phyloP scores from a whole-genome alignment of 371 early-diverging fungal species.

The Amoeboaphelidium protococcarum region DNA sequence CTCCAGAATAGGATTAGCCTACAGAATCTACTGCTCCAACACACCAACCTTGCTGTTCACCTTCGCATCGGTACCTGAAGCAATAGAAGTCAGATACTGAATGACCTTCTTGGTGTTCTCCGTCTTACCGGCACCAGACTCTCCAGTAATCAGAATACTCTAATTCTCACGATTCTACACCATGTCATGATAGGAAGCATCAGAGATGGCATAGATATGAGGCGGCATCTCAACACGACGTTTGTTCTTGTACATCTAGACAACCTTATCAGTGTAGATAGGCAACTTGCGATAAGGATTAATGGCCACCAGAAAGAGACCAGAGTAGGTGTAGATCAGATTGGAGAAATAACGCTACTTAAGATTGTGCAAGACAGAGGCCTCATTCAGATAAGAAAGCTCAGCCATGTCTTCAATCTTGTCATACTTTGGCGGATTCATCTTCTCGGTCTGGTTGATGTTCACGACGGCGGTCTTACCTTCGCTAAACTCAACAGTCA shows the following conservation, averaged over 20 bases:
- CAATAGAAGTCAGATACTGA: slow-evolving; percentile 11
- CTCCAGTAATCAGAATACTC: slow-evolving; percentile 20
- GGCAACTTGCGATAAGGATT: slow-evolving; percentile 17
- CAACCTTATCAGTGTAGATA: slow-evolving; percentile 6
- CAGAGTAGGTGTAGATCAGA: slow-evolving; percentile 16
- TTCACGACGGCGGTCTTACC: not conserved
- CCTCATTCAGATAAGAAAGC: slow-evolving; percentile 16
- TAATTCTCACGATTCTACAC: slow-evolving; percentile 11
- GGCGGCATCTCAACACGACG: slow-evolving; percentile 13
- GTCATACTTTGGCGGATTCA: slow-evolving; percentile 19
- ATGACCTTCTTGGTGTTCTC: slow-evolving; percentile 17
- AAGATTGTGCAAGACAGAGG: slow-evolving; percentile 14
- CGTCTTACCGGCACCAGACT: slow-evolving; percentile 22
- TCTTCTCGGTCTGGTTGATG: slow-evolving; percentile 6
- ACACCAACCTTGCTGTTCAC: not conserved
- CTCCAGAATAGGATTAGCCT: slow-evolving; percentile 16
- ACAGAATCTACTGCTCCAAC: slow-evolving; percentile 10
- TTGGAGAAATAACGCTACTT: slow-evolving; percentile 9
- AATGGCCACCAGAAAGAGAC: slow-evolving; percentile 16
- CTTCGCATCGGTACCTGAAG: not conserved
- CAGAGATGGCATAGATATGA: slow-evolving; percentile 16
- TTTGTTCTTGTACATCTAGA: slow-evolving; percentile 1
- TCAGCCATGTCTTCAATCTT: slow-evolving; percentile 12
- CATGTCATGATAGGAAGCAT: slow-evolving; percentile 13
- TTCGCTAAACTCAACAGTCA: not conserved